phyloP scores from a whole-genome alignment of 805 yeast species.

The Wickerhamomyces pijperi region DNA sequence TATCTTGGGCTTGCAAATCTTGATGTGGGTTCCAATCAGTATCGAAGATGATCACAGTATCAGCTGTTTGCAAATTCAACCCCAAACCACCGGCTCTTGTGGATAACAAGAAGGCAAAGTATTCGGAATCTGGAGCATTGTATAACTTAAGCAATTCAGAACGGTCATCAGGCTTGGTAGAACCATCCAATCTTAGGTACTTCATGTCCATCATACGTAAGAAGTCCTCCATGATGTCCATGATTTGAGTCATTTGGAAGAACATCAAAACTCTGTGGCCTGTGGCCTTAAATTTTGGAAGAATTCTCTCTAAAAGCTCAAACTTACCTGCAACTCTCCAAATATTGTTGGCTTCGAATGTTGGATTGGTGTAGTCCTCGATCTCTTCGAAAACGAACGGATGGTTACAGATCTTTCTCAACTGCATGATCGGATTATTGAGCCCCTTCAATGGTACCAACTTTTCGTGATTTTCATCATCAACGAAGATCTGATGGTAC shows the following conservation, averaged over 20 bases:
- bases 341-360: slow-evolving; percentile 47
- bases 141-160: slow-evolving; percentile 61
- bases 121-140: slow-evolving; percentile 67
- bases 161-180: slow-evolving; percentile 78
- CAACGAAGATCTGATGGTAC: slow-evolving; percentile 57
- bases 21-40: slow-evolving; percentile 92
- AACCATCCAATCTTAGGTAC: slow-evolving; percentile 72
- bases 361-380: slow-evolving; percentile 57
- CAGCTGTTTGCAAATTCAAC: slow-evolving; percentile 77
- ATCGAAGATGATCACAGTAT: slow-evolving; percentile 76
- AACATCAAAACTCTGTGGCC: slow-evolving; percentile 76
- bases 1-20: slow-evolving; percentile 83
- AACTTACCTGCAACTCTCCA: slow-evolving; percentile 78
- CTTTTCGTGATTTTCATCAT: slow-evolving; percentile 48
- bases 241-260: slow-evolving; percentile 83
- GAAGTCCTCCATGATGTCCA: slow-evolving; percentile 85
- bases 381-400: slow-evolving; percentile 82
- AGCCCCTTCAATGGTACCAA: slow-evolving; percentile 55
- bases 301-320: slow-evolving; percentile 61
- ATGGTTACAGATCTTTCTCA: slow-evolving; percentile 78
- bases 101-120: slow-evolving; percentile 67
- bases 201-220: slow-evolving; percentile 54
- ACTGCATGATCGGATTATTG: slow-evolving; percentile 76
- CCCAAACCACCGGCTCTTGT: slow-evolving; percentile 90
- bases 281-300: slow-evolving; percentile 63